Evolutionary conservation across 2,329 filamentous ascomycete genomes (phyloP).

Genomic region (Aureobasidium musti): DNA sequence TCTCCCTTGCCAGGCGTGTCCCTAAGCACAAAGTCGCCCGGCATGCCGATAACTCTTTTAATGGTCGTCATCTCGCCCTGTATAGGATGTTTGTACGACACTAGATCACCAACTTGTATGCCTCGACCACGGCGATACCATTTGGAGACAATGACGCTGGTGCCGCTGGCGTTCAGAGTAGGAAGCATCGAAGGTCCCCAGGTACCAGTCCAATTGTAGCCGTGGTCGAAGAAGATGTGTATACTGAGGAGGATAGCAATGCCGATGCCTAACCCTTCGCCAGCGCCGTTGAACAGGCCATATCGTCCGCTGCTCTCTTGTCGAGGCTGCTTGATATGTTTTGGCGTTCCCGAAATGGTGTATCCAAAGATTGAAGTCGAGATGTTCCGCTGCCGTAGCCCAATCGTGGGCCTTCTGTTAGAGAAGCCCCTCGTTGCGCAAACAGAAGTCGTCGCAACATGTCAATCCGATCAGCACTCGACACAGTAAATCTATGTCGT

Average conservation of each 20-base stretch:
- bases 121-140: constrained; percentile 68
- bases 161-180: constrained; percentile 68
- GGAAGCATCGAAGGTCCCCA: constrained; percentile 87
- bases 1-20: constrained; percentile 57
- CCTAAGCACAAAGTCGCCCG: constrained; percentile 69
- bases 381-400: not conserved
- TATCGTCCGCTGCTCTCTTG: not conserved
- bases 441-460: constrained; percentile 19
- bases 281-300: not conserved
- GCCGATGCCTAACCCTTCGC: constrained; percentile 2
- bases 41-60: constrained; percentile 68
- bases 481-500: not conserved
- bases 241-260: constrained; percentile 28
- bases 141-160: constrained; percentile 69
- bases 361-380: constrained; percentile 22
- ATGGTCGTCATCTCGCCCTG: constrained; percentile 57
- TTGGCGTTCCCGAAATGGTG: constrained; percentile 5
- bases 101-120: constrained; percentile 76
- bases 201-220: constrained; percentile 61
- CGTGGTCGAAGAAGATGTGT: constrained; percentile 53
- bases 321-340: not conserved
- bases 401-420: not conserved
- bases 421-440: not conserved
- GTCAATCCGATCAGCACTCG: not conserved
- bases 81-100: constrained; percentile 75